These are phyloP conservation scores for Colletotrichum chlorophyti DNA, from an alignment of 2,329 filamentous ascomycete genomes.

Conservation along the genomic window DNA sequence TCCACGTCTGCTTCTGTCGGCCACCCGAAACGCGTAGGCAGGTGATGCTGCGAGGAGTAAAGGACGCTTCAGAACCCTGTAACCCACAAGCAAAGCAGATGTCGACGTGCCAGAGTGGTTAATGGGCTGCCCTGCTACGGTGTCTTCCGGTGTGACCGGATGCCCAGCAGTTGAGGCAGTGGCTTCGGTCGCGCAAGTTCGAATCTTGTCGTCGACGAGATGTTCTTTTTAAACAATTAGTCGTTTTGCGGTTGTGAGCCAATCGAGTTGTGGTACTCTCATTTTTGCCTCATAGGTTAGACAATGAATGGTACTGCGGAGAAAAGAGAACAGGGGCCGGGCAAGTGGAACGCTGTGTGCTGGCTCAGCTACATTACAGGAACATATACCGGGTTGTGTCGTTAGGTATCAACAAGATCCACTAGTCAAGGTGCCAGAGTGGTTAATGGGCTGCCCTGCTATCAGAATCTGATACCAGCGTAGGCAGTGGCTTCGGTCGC, in stretches of 20 bases:
- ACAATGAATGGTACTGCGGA: not conserved
- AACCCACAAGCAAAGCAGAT: not conserved
- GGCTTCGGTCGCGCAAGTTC: slow-evolving; percentile 30
- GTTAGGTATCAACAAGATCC: rapidly evolving
- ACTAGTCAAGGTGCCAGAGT: slow-evolving; percentile 19
- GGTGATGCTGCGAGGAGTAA: not conserved
- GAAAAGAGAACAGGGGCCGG: not conserved
- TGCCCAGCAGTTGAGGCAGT: slow-evolving; percentile 19
- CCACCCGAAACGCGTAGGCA: slow-evolving; percentile 7
- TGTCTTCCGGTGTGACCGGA: not conserved
- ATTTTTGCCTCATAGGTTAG: no score
- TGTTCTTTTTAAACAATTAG: not conserved
- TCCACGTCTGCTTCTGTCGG: slow-evolving; percentile 16
- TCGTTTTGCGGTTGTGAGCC: not conserved
- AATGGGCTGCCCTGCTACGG: slow-evolving; percentile 29
- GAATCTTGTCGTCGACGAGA: slow-evolving; percentile 27
- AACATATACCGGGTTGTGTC: no score
- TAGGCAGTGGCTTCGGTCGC: slow-evolving; percentile 20
- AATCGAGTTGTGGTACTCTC: no score
- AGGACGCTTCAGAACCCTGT: not conserved
- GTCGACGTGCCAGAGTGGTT: slow-evolving; percentile 29
- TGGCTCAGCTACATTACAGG: no score
- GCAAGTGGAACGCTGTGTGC: not conserved
- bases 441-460: slow-evolving; percentile 22
- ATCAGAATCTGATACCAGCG: not conserved